Percentiles rank a stretch among this genome's conserved stretches.
These are phyloP conservation scores for Pleurotus platypus DNA, from an alignment of 768 basidiomycete genomes.

Conservation along the genomic window DNA sequence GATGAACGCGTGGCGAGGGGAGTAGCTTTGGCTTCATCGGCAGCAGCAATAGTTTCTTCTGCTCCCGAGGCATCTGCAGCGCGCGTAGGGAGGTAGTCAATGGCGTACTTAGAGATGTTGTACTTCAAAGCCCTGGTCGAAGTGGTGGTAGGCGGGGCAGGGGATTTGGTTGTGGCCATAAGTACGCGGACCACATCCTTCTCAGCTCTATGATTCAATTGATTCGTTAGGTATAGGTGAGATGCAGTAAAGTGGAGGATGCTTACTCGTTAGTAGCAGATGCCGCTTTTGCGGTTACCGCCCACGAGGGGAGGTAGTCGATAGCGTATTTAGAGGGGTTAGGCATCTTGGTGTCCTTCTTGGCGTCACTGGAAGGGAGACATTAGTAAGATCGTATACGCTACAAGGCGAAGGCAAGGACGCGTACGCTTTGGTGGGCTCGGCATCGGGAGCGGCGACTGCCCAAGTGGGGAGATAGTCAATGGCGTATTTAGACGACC, in stretches of 20 bases:
- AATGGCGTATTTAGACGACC: slow-evolving; percentile 6
- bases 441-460: neutral
- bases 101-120: slow-evolving; percentile 1
- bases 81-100: slow-evolving; percentile 3
- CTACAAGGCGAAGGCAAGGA: neutral
- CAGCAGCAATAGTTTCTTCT: neutral
- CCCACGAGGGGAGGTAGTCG: slow-evolving; percentile 4
- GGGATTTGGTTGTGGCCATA: no score
- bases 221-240: neutral
- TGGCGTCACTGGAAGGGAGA: neutral
- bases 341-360: neutral
- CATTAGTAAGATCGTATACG: neutral
- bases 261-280: neutral
- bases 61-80: neutral
- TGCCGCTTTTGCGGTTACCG: neutral
- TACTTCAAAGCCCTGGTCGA: slow-evolving; percentile 1
- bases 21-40: neutral
- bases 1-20: neutral
- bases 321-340: slow-evolving; percentile 3
- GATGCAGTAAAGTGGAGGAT: neutral
- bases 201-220: neutral
- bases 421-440: neutral
- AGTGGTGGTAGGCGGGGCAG: neutral
- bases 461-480: slow-evolving; percentile 6
- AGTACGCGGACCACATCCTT: neutral